These are phyloP conservation scores for Phytopythium delawarense DNA, from an alignment of 352 stramenopile species.

Conservation along the genomic window DNA sequence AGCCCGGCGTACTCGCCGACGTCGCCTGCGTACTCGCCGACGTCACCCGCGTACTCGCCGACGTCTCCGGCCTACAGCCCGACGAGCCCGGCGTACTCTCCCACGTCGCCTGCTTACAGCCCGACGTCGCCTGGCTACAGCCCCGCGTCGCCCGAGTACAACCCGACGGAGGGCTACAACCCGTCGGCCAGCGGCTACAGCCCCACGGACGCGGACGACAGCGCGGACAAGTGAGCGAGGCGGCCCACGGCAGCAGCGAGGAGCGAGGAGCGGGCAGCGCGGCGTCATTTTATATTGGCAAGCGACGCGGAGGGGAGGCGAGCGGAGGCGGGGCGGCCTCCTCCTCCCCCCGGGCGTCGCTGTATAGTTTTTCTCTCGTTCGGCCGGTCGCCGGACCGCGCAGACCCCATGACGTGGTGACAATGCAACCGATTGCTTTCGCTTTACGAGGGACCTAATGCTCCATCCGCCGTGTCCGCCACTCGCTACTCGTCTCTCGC, in stretches of 20 bases:
- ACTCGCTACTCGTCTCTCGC: background rate
- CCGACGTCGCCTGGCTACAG: constrained; percentile 75
- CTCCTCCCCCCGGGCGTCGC: background rate
- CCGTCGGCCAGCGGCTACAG: constrained; percentile 71
- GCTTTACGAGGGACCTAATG: background rate
- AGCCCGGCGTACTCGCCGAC: constrained; percentile 67
- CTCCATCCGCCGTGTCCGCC: too few relatives aligned
- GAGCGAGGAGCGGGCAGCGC: background rate
- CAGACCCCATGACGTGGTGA: background rate
- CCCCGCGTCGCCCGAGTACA: constrained; percentile 78
- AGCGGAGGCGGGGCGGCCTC: background rate
- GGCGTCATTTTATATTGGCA: constrained; percentile 3
- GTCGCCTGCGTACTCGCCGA: constrained; percentile 54
- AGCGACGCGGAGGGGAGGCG: background rate
- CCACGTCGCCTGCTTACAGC: constrained; percentile 69
- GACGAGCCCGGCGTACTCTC: constrained; percentile 68
- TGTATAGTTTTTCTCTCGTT: background rate
- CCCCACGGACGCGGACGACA: constrained; percentile 62
- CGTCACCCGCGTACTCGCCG: constrained; percentile 45
- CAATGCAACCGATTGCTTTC: constrained; percentile 4
- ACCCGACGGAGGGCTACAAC: constrained; percentile 79
- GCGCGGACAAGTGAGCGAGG: constrained; percentile 28
- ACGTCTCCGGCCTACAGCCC: constrained; percentile 71
- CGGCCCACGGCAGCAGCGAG: background rate
- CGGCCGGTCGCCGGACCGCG: background rate